A percentile compares a stretch with the other conserved stretches of the same genome.
These are phyloP conservation scores for Paspalum notatum DNA, from an alignment of 176 grass and related monocot species.

Conservation along the genomic window DNA sequence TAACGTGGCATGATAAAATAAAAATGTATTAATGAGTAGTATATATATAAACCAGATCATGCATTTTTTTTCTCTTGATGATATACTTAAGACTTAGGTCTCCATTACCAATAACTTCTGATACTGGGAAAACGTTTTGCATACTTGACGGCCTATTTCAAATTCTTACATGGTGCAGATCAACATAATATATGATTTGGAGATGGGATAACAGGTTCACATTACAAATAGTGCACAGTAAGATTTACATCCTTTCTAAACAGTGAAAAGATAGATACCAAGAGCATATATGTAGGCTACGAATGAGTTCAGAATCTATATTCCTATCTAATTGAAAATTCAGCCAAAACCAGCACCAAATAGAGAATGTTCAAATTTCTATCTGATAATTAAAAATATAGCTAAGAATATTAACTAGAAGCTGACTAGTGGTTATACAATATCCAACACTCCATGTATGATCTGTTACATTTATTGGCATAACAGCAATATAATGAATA, in stretches of 20 bases:
- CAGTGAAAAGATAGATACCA: neutral
- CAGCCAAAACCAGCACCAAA: neutral
- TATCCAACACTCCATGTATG: conserved; percentile 18
- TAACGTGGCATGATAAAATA: neutral
- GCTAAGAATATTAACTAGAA: neutral
- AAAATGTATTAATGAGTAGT: neutral
- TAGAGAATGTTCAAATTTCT: neutral
- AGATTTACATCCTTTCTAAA: conserved; percentile 20
- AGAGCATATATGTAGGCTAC: neutral
- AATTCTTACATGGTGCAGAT: neutral
- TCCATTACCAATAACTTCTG: neutral
- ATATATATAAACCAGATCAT: neutral
- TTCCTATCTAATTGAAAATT: neutral
- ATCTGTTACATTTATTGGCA: neutral
- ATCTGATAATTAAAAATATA: neutral
- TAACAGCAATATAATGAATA: neutral
- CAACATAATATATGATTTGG: neutral
- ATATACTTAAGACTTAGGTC: neutral
- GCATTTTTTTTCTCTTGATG: neutral
- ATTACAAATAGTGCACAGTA: neutral
- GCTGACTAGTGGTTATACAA: neutral
- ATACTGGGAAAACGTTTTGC: neutral
- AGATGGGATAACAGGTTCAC: neutral
- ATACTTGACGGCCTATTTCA: neutral
- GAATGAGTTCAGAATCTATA: neutral